A percentile compares a stretch with the other conserved stretches of the same genome.
phyloP scores from a whole-genome alignment of 106 monocot genomes.

The Dendrobium officinale region DNA sequence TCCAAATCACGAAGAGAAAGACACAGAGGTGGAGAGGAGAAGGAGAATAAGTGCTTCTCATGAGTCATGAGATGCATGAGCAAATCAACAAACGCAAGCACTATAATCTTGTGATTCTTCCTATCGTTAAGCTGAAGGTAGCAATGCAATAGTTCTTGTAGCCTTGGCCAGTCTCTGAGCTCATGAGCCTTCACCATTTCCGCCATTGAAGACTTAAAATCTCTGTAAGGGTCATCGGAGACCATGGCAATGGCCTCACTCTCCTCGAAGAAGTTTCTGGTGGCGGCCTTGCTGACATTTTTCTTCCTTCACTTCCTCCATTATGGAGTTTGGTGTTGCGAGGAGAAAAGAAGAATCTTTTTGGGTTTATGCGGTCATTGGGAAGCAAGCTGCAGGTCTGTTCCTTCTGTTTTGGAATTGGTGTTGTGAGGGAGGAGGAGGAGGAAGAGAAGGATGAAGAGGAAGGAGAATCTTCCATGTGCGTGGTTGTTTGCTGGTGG shows the following conservation, averaged over 20 bases:
- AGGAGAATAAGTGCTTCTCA: background rate
- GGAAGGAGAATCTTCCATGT: background rate
- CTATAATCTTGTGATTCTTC: constrained; percentile 35
- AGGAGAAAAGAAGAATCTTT: constrained; percentile 6
- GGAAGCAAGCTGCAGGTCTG: background rate
- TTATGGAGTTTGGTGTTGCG: background rate
- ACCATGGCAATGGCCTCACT: constrained; percentile 24
- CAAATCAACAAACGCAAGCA: constrained; percentile 49
- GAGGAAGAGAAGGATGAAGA: background rate
- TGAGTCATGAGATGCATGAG: constrained; percentile 18
- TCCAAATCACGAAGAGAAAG: background rate
- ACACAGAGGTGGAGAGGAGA: background rate
- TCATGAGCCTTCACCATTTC: constrained; percentile 57
- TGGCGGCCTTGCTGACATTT: background rate
- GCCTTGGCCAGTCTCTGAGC: constrained; percentile 26
- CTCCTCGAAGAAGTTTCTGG: constrained; percentile 4
- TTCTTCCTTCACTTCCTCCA: background rate
- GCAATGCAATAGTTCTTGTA: constrained; percentile 44
- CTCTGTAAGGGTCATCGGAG: constrained; percentile 41
- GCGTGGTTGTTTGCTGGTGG: background rate
- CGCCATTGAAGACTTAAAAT: constrained; percentile 57
- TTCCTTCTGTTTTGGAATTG: background rate
- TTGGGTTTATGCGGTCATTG: background rate
- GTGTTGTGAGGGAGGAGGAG: background rate
- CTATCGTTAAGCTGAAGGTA: constrained; percentile 51